phyloP scores from a whole-genome alignment of 805 yeast genomes.

The Nadsonia fulvescens region DNA sequence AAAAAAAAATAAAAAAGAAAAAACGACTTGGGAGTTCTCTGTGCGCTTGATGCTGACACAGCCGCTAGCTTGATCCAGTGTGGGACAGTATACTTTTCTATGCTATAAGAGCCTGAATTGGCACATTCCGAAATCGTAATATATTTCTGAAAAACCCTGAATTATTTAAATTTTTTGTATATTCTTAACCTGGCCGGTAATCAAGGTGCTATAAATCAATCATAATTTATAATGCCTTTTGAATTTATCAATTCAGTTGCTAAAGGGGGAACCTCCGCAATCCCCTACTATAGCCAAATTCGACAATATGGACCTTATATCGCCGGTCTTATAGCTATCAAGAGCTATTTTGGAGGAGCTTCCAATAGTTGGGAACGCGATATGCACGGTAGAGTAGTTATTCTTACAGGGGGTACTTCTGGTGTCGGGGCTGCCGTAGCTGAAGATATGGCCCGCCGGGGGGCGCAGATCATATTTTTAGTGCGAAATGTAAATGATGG shows the following conservation, averaged over 20 bases:
- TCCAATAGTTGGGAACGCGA: conserved; percentile 84
- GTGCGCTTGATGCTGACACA: too few species aligned
- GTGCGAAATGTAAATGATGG: conserved; percentile 44
- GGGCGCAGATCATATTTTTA: conserved; percentile 72
- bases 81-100: too few species aligned
- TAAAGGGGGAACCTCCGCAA: conserved; percentile 50
- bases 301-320: conserved; percentile 40
- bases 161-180: conserved; percentile 1
- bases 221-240: conserved; percentile 46
- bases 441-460: conserved; percentile 53
- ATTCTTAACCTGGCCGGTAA: background rate
- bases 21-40: too few species aligned
- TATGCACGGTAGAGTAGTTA: conserved; percentile 65
- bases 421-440: conserved; percentile 74
- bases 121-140: too few species aligned
- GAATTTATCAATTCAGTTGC: conserved; percentile 52
- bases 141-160: too few species aligned
- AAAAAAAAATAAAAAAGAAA: too few species aligned
- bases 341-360: conserved; percentile 65
- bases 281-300: conserved; percentile 58
- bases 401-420: conserved; percentile 68
- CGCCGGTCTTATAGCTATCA: conserved; percentile 29
- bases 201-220: too few species aligned
- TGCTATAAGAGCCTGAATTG: too few species aligned
- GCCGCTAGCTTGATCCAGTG: too few species aligned